Conservation (phyloP, 306 rosid genomes). For the Astragalus membranaceus region DNA sequence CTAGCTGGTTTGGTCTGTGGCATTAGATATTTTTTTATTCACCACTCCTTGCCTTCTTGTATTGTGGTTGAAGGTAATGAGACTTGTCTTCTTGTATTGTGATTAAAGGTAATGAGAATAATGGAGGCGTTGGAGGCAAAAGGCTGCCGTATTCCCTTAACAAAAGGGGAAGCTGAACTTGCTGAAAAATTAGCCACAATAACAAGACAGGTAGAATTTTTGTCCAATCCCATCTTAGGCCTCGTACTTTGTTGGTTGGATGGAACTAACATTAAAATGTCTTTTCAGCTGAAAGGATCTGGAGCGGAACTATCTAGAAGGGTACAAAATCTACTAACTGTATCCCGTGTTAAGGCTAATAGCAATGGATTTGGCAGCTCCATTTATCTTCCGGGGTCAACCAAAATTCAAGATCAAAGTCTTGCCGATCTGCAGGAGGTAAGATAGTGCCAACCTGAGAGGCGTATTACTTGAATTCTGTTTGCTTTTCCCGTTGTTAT, state of each 20-base stretch:
- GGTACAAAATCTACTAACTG: conserved; percentile 67
- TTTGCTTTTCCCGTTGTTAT: background rate
- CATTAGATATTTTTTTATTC: background rate
- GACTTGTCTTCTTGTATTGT: conserved; percentile 28
- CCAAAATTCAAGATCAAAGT: conserved; percentile 83
- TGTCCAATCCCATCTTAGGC: background rate
- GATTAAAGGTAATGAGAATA: conserved; percentile 76
- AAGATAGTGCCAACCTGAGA: background rate
- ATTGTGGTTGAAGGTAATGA: conserved; percentile 53
- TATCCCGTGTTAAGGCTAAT: conserved; percentile 71
- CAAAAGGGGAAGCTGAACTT: conserved; percentile 86
- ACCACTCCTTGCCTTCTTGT: background rate
- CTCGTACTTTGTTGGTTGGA: background rate
- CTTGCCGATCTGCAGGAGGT: conserved; percentile 90
- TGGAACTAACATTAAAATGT: conserved; percentile 22
- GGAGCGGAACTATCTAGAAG: conserved; percentile 89
- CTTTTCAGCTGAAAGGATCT: conserved; percentile 81
- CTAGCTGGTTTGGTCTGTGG: background rate
- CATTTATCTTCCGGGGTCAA: conserved; percentile 68
- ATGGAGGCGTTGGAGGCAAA: conserved; percentile 89
- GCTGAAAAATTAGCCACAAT: conserved; percentile 86
- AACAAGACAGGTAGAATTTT: conserved; percentile 66
- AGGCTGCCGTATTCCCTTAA: conserved; percentile 83
- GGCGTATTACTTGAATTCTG: background rate
- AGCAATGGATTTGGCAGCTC: conserved; percentile 52